phyloP scores from a whole-genome alignment of 495 filamentous ascomycete species.

The Penicillium bialowiezense region DNA sequence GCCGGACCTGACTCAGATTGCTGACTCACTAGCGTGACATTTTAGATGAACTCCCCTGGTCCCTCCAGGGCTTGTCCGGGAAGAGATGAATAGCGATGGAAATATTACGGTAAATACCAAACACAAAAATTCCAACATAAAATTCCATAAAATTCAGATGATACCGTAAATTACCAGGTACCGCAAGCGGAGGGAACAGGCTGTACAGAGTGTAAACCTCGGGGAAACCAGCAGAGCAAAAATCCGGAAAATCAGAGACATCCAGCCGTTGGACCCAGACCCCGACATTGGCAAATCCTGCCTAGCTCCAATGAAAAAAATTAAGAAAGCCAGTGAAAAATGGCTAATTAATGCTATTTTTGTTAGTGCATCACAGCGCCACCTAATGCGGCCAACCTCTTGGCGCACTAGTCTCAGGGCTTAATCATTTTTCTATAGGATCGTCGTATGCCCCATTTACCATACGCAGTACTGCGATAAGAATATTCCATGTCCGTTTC shows the following conservation, averaged over 20 bases:
- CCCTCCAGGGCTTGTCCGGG: too few relatives aligned
- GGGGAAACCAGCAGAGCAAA: not conserved
- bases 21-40: too few relatives aligned
- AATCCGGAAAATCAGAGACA: not conserved
- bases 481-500: not conserved
- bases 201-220: not conserved
- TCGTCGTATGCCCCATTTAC: not conserved
- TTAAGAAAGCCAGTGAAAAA: too few relatives aligned
- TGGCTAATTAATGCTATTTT: conserved; percentile 2
- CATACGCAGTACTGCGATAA: not conserved
- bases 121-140: too few relatives aligned
- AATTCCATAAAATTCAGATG: not conserved
- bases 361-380: not conserved
- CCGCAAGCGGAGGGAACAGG: too few relatives aligned
- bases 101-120: too few relatives aligned
- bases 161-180: too few relatives aligned
- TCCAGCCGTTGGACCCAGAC: not conserved
- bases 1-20: too few relatives aligned
- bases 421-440: not conserved
- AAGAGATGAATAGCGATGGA: too few relatives aligned
- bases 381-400: conserved; percentile 4
- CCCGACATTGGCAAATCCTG: not conserved
- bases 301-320: not conserved
- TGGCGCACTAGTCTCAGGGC: conserved; percentile 7
- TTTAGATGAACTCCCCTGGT: too few relatives aligned